Percentiles rank a stretch among this genome's conserved stretches.
Evolutionary conservation across 2,329 filamentous ascomycete genomes (phyloP).

Genomic region (Colletotrichum sublineola): DNA sequence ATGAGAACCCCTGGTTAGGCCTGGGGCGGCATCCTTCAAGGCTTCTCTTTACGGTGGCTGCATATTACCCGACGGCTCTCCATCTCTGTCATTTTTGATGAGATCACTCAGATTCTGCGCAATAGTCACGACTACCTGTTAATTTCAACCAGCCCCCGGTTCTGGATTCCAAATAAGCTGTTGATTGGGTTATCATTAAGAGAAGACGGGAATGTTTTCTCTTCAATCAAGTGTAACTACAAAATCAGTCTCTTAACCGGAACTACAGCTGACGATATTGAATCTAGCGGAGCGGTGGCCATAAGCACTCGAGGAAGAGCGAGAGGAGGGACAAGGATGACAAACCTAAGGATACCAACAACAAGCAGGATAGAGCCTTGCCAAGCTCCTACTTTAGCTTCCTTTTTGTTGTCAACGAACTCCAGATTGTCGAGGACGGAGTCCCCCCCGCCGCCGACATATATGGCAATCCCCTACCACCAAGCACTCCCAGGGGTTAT

Average conservation of each 20-base stretch:
- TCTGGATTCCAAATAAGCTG: neutral
- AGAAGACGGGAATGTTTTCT: conserved; percentile 1
- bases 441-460: conserved; percentile 31
- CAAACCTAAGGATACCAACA: neutral
- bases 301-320: neutral
- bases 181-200: neutral
- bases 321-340: conserved; percentile 16
- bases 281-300: conserved; percentile 2
- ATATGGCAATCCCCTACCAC: conserved; percentile 52
- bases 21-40: neutral
- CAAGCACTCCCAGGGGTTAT: conserved; percentile 45
- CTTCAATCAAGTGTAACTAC: neutral
- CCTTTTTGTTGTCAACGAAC: conserved; percentile 56
- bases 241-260: rapidly evolving
- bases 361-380: conserved; percentile 7
- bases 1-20: neutral
- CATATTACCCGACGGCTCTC: neutral
- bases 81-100: conserved; percentile 18
- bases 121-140: conserved; percentile 7
- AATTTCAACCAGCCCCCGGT: neutral
- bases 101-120: conserved; percentile 20
- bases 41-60: neutral
- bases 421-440: conserved; percentile 43
- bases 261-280: neutral
- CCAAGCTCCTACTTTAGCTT: conserved; percentile 48